Percentiles rank a stretch among this genome's conserved stretches.
These are phyloP conservation scores for Sporopachydermia cereana DNA, from an alignment of 1,139 yeast species.

Conservation along the genomic window DNA sequence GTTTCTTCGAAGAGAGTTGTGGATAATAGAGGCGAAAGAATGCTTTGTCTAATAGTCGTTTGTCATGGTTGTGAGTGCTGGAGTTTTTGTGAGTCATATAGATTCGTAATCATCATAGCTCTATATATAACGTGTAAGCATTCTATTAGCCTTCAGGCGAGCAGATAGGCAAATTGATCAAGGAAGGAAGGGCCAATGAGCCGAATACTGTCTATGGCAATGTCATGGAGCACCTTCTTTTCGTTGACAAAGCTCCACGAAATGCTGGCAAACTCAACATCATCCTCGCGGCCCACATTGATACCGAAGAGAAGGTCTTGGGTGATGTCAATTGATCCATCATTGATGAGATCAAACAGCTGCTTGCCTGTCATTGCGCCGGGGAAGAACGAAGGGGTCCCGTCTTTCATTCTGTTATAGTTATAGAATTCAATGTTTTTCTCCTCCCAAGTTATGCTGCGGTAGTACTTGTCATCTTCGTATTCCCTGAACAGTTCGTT, in stretches of 20 bases:
- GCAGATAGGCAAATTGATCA: not conserved
- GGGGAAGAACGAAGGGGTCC: not conserved
- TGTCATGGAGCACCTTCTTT: not conserved
- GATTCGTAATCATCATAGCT: too few relatives aligned
- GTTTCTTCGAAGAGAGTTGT: too few relatives aligned
- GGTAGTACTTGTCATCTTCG: not conserved
- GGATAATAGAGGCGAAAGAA: too few relatives aligned
- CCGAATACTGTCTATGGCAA: not conserved
- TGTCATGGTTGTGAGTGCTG: too few relatives aligned
- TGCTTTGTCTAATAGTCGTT: too few relatives aligned
- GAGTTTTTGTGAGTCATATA: too few relatives aligned
- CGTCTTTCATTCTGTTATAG: not conserved
- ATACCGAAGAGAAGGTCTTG: not conserved
- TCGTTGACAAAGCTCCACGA: not conserved
- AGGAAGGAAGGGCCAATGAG: not conserved
- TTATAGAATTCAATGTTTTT: not conserved
- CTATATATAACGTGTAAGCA: too few relatives aligned
- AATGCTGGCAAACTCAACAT: not conserved
- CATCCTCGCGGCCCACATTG: not conserved
- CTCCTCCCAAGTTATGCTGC: not conserved
- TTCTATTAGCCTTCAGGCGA: too few relatives aligned
- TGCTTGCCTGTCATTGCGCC: slow-evolving; percentile 3
- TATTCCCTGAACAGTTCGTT: not conserved
- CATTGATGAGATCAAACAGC: not conserved
- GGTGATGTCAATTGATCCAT: not conserved